Evolutionary conservation across 306 rosid genomes (phyloP).

Genomic region (Rosa lucieae): DNA sequence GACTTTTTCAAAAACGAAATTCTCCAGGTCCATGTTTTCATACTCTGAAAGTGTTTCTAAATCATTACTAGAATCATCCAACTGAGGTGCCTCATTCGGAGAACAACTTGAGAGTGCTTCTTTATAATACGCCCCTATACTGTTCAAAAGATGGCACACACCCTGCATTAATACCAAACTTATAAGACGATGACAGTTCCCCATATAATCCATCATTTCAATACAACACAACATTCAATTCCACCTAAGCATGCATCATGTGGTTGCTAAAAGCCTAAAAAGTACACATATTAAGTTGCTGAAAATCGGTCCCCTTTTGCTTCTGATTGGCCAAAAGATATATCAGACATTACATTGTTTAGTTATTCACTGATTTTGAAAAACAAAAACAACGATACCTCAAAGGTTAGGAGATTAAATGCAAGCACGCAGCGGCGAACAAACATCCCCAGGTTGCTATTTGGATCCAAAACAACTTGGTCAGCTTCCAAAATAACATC

Average conservation of each 20-base stretch:
- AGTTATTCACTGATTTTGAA: not conserved
- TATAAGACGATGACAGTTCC: not conserved
- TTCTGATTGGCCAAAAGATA: not conserved
- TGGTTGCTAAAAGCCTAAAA: not conserved
- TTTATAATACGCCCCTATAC: slow-evolving; percentile 69
- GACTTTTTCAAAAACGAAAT: slow-evolving; percentile 78
- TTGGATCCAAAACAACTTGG: slow-evolving; percentile 78
- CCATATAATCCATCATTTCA: not conserved
- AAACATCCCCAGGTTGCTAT: slow-evolving; percentile 77
- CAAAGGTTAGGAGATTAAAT: slow-evolving; percentile 81
- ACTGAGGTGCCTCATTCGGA: slow-evolving; percentile 55
- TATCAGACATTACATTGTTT: not conserved
- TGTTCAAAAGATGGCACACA: slow-evolving; percentile 76
- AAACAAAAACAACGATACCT: slow-evolving; percentile 43
- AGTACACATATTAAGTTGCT: not conserved
- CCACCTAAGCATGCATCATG: not conserved
- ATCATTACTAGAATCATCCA: slow-evolving; percentile 71
- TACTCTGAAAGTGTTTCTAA: slow-evolving; percentile 69
- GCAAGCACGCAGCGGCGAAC: slow-evolving; percentile 86
- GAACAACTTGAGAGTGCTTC: slow-evolving; percentile 66
- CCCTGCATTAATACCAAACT: slow-evolving; percentile 62
- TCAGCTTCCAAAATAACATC: slow-evolving; percentile 77
- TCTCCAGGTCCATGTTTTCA: slow-evolving; percentile 95
- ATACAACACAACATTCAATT: not conserved
- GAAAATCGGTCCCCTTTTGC: not conserved